A percentile compares a stretch with the other conserved stretches of the same genome.
Evolutionary conservation across 2,329 filamentous ascomycete genomes (phyloP).

Genomic region (Stagonosporopsis rhizophila): DNA sequence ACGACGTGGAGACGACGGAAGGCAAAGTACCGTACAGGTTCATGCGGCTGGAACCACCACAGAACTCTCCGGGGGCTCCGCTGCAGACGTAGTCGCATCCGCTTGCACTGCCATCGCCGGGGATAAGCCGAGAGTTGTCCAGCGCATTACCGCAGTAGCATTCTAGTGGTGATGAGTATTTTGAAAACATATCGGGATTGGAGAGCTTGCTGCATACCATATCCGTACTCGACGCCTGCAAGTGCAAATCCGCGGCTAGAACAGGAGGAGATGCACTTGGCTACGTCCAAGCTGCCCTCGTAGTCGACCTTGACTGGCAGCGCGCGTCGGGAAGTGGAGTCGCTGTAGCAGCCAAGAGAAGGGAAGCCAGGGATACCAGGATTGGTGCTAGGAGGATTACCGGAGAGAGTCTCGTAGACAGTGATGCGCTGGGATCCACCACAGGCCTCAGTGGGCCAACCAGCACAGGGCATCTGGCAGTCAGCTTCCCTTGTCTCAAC

Average conservation of each 20-base stretch:
- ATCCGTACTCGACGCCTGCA: not conserved
- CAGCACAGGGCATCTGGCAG: not conserved
- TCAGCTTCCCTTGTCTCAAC: not conserved
- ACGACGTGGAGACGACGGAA: not conserved
- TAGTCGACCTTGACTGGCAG: not conserved
- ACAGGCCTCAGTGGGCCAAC: not conserved
- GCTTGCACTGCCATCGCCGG: not conserved
- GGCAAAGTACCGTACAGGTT: not conserved
- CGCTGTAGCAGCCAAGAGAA: not conserved
- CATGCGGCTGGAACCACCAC: not conserved
- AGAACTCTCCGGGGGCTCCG: not conserved
- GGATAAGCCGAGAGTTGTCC: not conserved
- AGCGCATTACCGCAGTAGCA: not conserved
- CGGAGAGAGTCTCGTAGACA: not conserved
- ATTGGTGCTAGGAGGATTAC: not conserved
- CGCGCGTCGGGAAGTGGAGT: not conserved
- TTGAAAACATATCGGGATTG: not conserved
- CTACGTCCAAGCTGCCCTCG: not conserved
- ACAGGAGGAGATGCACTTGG: not conserved
- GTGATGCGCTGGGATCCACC: slow-evolving; percentile 1
- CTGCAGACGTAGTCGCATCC: not conserved
- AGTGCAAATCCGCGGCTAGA: not conserved
- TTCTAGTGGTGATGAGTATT: not conserved
- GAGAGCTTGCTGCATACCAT: not conserved
- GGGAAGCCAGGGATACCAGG: not conserved